Percentiles rank a stretch among this genome's conserved stretches.
These are phyloP conservation scores for Chenopodium album DNA, from an alignment of 148 eudicot species.

Conservation along the genomic window DNA sequence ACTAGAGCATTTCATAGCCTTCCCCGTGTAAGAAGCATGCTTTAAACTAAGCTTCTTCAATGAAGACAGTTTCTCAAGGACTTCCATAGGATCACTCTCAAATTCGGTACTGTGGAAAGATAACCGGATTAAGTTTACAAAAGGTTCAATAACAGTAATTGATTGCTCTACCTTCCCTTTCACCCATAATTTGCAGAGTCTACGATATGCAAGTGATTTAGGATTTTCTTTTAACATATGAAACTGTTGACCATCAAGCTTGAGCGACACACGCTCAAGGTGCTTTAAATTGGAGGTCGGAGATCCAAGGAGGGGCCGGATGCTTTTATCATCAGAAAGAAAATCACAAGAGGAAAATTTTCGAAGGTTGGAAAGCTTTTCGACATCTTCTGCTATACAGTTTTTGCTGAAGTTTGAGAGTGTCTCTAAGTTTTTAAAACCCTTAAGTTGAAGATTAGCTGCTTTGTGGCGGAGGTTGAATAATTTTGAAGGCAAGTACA, in stretches of 20 bases:
- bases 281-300: background rate
- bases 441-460: constrained; percentile 3
- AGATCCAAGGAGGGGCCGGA: background rate
- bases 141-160: no score
- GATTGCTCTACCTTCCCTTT: background rate
- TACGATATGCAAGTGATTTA: background rate
- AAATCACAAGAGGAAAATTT: constrained; percentile 18
- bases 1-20: background rate
- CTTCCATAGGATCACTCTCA: constrained; percentile 23
- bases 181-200: constrained; percentile 24
- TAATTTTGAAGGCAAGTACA: constrained; percentile 22
- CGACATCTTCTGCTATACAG: constrained; percentile 11
- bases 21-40: constrained; percentile 14
- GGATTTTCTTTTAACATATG: background rate
- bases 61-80: constrained; percentile 7
- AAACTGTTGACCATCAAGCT: constrained; percentile 7
- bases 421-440: constrained; percentile 10
- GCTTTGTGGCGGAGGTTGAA: background rate
- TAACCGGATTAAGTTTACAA: no score
- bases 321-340: background rate
- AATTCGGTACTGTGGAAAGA: background rate
- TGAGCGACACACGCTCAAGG: constrained; percentile 14
- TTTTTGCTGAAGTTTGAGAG: constrained; percentile 24
- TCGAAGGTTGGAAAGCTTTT: constrained; percentile 6
- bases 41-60: constrained; percentile 21